Conservation (phyloP, 208 protist genomes). For the Leptomonas pyrrhocoris region DNA sequence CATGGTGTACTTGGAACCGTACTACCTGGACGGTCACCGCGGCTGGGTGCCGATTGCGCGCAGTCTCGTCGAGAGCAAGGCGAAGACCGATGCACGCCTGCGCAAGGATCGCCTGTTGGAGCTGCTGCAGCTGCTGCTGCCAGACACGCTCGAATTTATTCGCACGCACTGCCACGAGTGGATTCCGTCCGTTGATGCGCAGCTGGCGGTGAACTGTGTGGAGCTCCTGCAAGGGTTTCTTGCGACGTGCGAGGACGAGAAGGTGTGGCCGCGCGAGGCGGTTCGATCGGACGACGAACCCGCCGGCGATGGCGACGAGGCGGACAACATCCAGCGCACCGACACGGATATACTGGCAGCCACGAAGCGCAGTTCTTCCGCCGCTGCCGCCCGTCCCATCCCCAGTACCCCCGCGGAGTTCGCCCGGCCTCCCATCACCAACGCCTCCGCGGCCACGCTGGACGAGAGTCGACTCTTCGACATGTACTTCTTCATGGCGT, state of each 20-base stretch:
- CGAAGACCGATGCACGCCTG: constrained; percentile 44
- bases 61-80: constrained; percentile 66
- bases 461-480: constrained; percentile 84
- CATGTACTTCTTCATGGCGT: constrained; percentile 95
- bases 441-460: constrained; percentile 35
- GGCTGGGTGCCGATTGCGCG: constrained; percentile 88
- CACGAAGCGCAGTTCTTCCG: constrained; percentile 19
- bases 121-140: constrained; percentile 76
- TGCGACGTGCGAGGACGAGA: constrained; percentile 47
- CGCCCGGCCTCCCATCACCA: constrained; percentile 60
- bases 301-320: constrained; percentile 31
- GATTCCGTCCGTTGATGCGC: constrained; percentile 88
- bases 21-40: constrained; percentile 88
- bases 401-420: constrained; percentile 69
- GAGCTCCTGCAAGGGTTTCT: constrained; percentile 89
- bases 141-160: constrained; percentile 86
- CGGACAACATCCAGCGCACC: constrained; percentile 23
- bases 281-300: constrained; percentile 40
- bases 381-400: constrained; percentile 20
- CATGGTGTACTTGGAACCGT: constrained; percentile 98
- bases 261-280: constrained; percentile 57
- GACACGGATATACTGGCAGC: constrained; percentile 8
- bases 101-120: constrained; percentile 71
- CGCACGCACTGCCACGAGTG: constrained; percentile 89
- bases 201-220: constrained; percentile 91